Percentiles rank a stretch among this genome's conserved stretches.
Evolutionary conservation across 2,329 filamentous ascomycete genomes (phyloP).

Genomic region (Xylaria sp.): DNA sequence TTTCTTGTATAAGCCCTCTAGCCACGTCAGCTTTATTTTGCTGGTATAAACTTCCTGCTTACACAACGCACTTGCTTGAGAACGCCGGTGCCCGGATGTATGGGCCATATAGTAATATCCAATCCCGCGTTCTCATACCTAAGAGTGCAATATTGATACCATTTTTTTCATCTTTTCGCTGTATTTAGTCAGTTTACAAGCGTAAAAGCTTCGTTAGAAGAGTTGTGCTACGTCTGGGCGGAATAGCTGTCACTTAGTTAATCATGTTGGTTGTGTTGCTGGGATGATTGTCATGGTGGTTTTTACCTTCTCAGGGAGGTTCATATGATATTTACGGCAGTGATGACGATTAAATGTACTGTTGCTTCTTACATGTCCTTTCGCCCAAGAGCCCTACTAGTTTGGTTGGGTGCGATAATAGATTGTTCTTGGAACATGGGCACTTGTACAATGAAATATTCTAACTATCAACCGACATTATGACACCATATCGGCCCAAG

Average conservation of each 20-base stretch:
- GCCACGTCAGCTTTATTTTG: background rate
- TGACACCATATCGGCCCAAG: no score
- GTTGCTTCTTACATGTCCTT: slow-evolving; percentile 8
- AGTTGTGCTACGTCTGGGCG: background rate
- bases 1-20: slow-evolving; percentile 41
- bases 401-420: slow-evolving; percentile 1
- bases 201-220: slow-evolving; percentile 7
- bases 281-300: slow-evolving; percentile 15
- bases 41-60: slow-evolving; percentile 1
- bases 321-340: slow-evolving; percentile 28
- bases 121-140: background rate
- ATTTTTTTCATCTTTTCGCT: slow-evolving; percentile 12
- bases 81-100: background rate
- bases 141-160: slow-evolving; percentile 30
- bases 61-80: background rate
- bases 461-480: background rate
- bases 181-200: slow-evolving; percentile 18
- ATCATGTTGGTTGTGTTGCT: slow-evolving; percentile 13
- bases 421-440: background rate
- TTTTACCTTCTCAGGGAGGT: background rate
- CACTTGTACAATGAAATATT: background rate
- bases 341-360: slow-evolving; percentile 28
- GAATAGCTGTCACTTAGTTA: slow-evolving; percentile 8
- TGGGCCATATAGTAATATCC: slow-evolving; percentile 3
- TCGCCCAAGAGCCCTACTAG: background rate